phyloP scores from a whole-genome alignment of 1,284 basidiomycete genomes.

The Ustilago tritici region DNA sequence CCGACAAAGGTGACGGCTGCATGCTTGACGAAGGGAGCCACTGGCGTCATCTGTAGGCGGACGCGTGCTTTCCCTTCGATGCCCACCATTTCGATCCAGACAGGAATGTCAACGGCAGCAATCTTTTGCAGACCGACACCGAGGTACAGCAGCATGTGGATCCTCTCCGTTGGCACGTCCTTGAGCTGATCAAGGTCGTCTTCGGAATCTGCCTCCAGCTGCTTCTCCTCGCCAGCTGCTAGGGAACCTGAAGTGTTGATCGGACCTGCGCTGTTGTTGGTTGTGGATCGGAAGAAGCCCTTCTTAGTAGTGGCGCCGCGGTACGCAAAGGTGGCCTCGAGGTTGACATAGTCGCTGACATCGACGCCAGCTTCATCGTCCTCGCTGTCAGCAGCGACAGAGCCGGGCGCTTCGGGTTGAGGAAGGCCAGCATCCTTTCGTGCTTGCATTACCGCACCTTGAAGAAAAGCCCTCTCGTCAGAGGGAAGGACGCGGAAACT shows the following conservation, averaged over 20 bases:
- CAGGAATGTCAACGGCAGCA: slow-evolving; percentile 62
- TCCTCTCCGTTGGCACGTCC: slow-evolving; percentile 44
- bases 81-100: slow-evolving; percentile 65
- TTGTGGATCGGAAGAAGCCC: slow-evolving; percentile 29
- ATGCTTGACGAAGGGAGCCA: slow-evolving; percentile 63
- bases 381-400: slow-evolving; percentile 11
- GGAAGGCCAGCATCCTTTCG: slow-evolving; percentile 34
- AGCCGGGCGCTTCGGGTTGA: background rate
- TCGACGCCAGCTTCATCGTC: slow-evolving; percentile 44
- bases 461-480: slow-evolving; percentile 45
- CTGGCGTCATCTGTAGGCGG: slow-evolving; percentile 61
- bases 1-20: slow-evolving; percentile 63
- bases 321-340: slow-evolving; percentile 63
- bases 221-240: slow-evolving; percentile 16
- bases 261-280: slow-evolving; percentile 22
- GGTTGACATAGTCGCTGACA: slow-evolving; percentile 60
- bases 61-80: slow-evolving; percentile 65
- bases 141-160: slow-evolving; percentile 62
- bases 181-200: slow-evolving; percentile 33
- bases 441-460: slow-evolving; percentile 33
- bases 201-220: slow-evolving; percentile 15
- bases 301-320: slow-evolving; percentile 46
- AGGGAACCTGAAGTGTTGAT: slow-evolving; percentile 23
- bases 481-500: slow-evolving; percentile 53
- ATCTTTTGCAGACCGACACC: slow-evolving; percentile 64